Evolutionary conservation across 1,284 basidiomycete genomes (phyloP), one percentile per base, ranked within the genome.

Genomic region (Tilletia caries): DNA sequence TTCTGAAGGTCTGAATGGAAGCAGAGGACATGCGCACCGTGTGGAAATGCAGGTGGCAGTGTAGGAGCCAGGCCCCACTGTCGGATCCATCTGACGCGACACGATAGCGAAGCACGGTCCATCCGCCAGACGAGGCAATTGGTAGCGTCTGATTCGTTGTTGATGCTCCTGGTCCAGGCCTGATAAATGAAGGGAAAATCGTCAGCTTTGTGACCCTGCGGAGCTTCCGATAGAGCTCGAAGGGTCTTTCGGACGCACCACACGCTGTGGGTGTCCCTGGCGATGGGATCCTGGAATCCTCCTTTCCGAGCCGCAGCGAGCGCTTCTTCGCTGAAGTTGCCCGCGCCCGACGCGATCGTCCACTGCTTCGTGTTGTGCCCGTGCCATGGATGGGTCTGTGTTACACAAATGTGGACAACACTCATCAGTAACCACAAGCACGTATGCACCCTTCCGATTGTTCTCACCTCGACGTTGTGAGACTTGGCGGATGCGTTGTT

Each of bases 41-140:
- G 62, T 79, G 78, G 23, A 74, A 74, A 2, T 32, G 13, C 0
- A 75, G 34, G 43, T 79, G 78, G 41, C 78, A 78, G 25, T 79
- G 76, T 12, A 79, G 54, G 6, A 73, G 15, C 27, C 69, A 78
- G 2, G 73, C 58, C 1, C 76, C 76, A 0, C 68, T 64, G 15
- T 76, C 68, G 0, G 54, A 60, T 18, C 54, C 54, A 20, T 58
- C 54, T 0, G 3, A 0, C 5, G 68, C 46, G 4, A 79, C 74
- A 54, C 72, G 75, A 68, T 76, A 76, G 6, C 78, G 13, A 1
- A 79, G 12, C 2, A 79, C 71, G 0, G 72, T 62, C 68, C 71
- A 79, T 4, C 76, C 76, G 1, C 73, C 78, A 18, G 77, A 70
- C 10, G 73, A 37, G 12, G 29, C 3, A 0, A 41, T 12, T 0